These are phyloP conservation scores for Saccharomycopsis malanga DNA, from an alignment of 805 yeast genomes.

Conservation along the genomic window DNA sequence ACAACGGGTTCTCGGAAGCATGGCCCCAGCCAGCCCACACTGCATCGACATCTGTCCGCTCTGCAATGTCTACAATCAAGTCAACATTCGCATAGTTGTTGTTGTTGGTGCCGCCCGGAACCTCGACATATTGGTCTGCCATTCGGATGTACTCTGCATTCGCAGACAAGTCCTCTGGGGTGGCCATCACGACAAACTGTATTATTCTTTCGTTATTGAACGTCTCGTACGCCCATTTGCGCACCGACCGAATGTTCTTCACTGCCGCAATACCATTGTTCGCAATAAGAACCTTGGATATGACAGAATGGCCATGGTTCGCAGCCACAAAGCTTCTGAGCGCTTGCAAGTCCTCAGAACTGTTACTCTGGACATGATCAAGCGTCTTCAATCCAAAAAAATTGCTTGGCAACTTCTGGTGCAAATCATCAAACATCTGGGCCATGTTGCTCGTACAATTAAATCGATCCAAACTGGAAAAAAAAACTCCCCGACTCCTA, in stretches of 20 bases:
- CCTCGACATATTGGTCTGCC: constrained; percentile 98
- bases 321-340: constrained; percentile 36
- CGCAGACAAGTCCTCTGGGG: constrained; percentile 97
- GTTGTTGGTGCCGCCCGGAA: constrained; percentile 98
- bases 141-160: constrained; percentile 96
- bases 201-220: constrained; percentile 93
- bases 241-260: constrained; percentile 91
- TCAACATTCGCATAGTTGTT: constrained; percentile 98
- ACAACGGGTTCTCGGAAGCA: constrained; percentile 95
- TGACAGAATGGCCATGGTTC: constrained; percentile 93
- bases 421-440: constrained; percentile 7
- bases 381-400: constrained; percentile 80
- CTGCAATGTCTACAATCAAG: constrained; percentile 93
- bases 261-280: constrained; percentile 99
- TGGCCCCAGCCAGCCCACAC: constrained; percentile 99
- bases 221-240: constrained; percentile 99
- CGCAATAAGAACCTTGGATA: constrained; percentile 82
- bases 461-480: no score
- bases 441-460: background rate
- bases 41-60: constrained; percentile 92
- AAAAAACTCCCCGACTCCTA: no score
- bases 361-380: constrained; percentile 49
- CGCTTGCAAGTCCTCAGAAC: constrained; percentile 39
- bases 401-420: constrained; percentile 49
- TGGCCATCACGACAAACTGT: constrained; percentile 96